Base-by-base conservation (phyloP, 495 filamentous ascomycete species). In the Tuber melanosporum region DNA sequence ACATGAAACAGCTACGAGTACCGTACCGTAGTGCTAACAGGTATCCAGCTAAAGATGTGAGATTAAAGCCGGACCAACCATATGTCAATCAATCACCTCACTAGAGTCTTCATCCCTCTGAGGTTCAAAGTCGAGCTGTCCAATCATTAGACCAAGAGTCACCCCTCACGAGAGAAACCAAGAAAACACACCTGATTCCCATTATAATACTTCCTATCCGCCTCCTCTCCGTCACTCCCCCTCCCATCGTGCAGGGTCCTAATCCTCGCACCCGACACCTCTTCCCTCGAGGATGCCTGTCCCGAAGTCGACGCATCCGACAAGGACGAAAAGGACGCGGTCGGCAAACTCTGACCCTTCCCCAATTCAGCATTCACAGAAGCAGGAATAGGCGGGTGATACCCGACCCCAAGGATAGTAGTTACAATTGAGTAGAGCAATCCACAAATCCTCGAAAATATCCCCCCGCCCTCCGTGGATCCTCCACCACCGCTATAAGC, bases 161-260 rank as follows among this genome's bases (percentile, higher is more conserved):
- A 52, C n/a, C 7, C 81, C 42, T 22, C 9, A n/a, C 17, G 70
- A 66, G 4, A 43, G 43, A 69, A 10, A 45, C 41, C n/a, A 80
- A 22, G 9, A 22, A 8, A 17, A 66, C 88, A 45, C 84, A 91
- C 90, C 84, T 91, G 90, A 80, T 92, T 93, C 43, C 91, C 91
- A 83, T 93, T 93, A 81, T 93, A 93, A 41, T 91, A 87, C 75
- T 91, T 86, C 49, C 83, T 85, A 74, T 86, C 83, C 32, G 86
- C 85, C 46, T 84, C 83, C 20, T 78, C 79, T 0, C 20, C 46
- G 3, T 57, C 75, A 52, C 84, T 82, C 71, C 90, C 88, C 66
- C 84, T 82, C 72, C 89, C 88, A 81, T 91, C 89, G 71, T 86
- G 84, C 73, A 92, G 79, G 10, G 91, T 92, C 72, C 88, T 85